A percentile compares a stretch with the other conserved stretches of the same genome.
phyloP scores from a whole-genome alignment of 2,329 filamentous ascomycete species.

The Penicillium sumatraense region DNA sequence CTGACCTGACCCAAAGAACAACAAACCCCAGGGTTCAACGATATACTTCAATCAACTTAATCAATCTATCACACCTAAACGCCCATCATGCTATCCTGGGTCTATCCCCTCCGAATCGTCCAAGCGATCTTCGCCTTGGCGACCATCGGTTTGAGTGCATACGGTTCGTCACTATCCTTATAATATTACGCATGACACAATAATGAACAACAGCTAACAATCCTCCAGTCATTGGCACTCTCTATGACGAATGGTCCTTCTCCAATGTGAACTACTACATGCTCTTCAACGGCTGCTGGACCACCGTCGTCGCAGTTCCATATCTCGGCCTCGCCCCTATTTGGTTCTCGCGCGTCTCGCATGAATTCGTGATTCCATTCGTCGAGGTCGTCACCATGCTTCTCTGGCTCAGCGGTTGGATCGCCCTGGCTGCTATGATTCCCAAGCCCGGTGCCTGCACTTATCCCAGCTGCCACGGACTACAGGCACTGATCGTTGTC shows the following conservation, averaged over 20 bases:
- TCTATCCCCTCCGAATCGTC: slow-evolving; percentile 27
- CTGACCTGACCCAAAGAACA: background rate
- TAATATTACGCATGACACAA: background rate
- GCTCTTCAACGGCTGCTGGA: slow-evolving; percentile 34
- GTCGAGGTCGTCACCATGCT: slow-evolving; percentile 26
- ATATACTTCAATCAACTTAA: background rate
- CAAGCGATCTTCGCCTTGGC: slow-evolving; percentile 26
- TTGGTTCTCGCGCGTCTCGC: slow-evolving; percentile 26
- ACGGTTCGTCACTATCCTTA: slow-evolving; percentile 14
- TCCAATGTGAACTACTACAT: slow-evolving; percentile 28
- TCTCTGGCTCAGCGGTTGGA: slow-evolving; percentile 30
- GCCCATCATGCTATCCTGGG: slow-evolving; percentile 25
- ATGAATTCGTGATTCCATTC: slow-evolving; percentile 26
- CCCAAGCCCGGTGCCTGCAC: slow-evolving; percentile 21
- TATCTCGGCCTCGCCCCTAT: slow-evolving; percentile 32
- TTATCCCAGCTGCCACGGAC: slow-evolving; percentile 24
- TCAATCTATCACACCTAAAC: background rate
- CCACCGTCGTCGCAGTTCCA: slow-evolving; percentile 25
- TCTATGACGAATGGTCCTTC: slow-evolving; percentile 28
- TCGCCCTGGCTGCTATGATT: slow-evolving; percentile 26
- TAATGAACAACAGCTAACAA: slow-evolving; percentile 1
- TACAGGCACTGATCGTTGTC: slow-evolving; percentile 26
- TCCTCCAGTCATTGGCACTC: slow-evolving; percentile 20
- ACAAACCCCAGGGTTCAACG: background rate
- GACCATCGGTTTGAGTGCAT: slow-evolving; percentile 28